phyloP scores from a whole-genome alignment of 352 stramenopile species.

The Globisporangium sylvaticum region DNA sequence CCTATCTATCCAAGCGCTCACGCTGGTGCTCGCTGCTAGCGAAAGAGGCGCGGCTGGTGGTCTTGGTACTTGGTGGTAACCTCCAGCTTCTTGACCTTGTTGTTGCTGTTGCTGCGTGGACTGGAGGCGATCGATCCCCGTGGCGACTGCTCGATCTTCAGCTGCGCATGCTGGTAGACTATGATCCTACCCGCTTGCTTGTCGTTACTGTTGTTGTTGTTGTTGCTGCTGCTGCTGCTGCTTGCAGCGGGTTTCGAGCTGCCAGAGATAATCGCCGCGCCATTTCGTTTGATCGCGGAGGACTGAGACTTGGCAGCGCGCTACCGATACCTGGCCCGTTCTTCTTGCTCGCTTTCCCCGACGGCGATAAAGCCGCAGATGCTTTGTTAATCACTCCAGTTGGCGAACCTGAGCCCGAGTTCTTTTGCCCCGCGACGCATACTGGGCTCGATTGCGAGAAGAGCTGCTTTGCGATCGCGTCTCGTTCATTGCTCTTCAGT shows the following conservation, averaged over 20 bases:
- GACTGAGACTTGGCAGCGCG: no score
- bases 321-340: no score
- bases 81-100: slow-evolving; percentile 5
- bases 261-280: slow-evolving; percentile 4
- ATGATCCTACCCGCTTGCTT: slow-evolving; percentile 22
- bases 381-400: no score
- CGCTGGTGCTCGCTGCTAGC: slow-evolving; percentile 5
- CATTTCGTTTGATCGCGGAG: slow-evolving; percentile 8
- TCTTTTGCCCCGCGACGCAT: background rate
- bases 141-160: slow-evolving; percentile 14
- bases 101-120: slow-evolving; percentile 8
- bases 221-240: no score
- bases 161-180: slow-evolving; percentile 26
- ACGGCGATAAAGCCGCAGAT: no score
- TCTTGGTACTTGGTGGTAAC: slow-evolving; percentile 23
- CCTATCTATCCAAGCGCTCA: no score
- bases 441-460: background rate
- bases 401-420: background rate
- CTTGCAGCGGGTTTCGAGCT: background rate
- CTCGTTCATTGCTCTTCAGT: background rate
- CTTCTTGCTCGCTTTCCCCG: no score
- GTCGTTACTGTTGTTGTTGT: no score
- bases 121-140: background rate
- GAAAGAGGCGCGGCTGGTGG: slow-evolving; percentile 36
- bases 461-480: slow-evolving; percentile 4